These are phyloP conservation scores for Combretum micranthum DNA, from an alignment of 345 rosid species.

Conservation along the genomic window DNA sequence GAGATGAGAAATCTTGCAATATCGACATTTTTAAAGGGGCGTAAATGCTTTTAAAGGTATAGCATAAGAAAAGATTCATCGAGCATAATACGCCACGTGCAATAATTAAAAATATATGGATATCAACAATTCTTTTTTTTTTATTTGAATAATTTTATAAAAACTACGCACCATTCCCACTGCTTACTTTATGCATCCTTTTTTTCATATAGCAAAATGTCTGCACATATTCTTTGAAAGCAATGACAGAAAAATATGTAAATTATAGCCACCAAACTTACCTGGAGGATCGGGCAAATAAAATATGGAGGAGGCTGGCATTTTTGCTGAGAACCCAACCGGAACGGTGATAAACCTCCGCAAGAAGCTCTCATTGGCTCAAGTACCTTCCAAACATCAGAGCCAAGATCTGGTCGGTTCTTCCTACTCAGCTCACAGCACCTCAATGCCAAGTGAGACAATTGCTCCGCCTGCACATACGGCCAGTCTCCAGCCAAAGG, in stretches of 20 bases:
- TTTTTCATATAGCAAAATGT: too few species aligned
- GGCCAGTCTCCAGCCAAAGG: conserved; percentile 99
- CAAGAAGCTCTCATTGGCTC: conserved; percentile 88
- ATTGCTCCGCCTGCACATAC: conserved; percentile 73
- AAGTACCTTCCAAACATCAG: conserved; percentile 80
- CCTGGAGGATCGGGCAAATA: conserved; percentile 86
- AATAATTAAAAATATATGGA: too few species aligned
- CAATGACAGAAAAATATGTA: conserved; percentile 2
- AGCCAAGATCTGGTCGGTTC: conserved; percentile 70
- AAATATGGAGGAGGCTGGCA: conserved; percentile 62
- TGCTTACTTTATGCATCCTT: too few species aligned
- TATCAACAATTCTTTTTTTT: too few species aligned
- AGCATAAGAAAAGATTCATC: too few species aligned
- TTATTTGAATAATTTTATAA: not conserved
- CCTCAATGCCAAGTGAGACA: conserved; percentile 71
- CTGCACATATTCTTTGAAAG: not conserved
- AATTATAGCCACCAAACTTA: conserved; percentile 21
- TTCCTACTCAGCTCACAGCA: conserved; percentile 66
- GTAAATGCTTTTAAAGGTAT: too few species aligned
- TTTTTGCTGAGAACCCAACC: conserved; percentile 36
- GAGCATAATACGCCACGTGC: too few species aligned
- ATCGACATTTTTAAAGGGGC: not conserved
- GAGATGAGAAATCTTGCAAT: too few species aligned
- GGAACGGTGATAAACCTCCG: conserved; percentile 40
- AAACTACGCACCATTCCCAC: too few species aligned